Conservation (phyloP, 305 asterid species). For the Ilex paraguariensis region DNA sequence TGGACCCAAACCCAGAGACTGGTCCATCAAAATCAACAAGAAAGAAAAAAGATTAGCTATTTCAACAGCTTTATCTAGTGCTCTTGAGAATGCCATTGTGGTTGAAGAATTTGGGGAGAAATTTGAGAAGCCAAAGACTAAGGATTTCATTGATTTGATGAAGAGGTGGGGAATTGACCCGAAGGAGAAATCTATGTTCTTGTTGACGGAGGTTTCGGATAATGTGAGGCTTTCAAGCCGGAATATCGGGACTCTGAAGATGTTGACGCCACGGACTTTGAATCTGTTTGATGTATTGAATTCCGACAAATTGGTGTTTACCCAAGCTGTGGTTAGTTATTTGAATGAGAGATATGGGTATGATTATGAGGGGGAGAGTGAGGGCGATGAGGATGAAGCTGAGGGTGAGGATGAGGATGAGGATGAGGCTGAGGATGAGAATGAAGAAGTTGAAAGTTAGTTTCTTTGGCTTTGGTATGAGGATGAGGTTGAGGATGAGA, state of each 20-base stretch:
- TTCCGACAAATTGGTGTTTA: constrained; percentile 67
- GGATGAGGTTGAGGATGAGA: too few relatives aligned
- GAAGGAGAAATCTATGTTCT: constrained; percentile 66
- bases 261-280: constrained; percentile 89
- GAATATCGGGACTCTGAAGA: constrained; percentile 69
- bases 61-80: constrained; percentile 79
- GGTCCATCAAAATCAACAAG: constrained; percentile 82
- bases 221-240: constrained; percentile 68
- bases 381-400: constrained; percentile 37
- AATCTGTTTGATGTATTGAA: constrained; percentile 87
- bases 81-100: constrained; percentile 53
- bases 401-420: constrained; percentile 14
- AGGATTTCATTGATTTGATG: constrained; percentile 71
- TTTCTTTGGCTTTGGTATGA: background rate
- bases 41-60: constrained; percentile 86
- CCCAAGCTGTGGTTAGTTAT: constrained; percentile 67
- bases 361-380: constrained; percentile 33
- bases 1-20: constrained; percentile 94
- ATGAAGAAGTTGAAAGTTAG: constrained; percentile 42
- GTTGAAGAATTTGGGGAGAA: constrained; percentile 75
- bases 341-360: constrained; percentile 80
- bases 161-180: constrained; percentile 84
- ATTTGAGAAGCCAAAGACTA: constrained; percentile 85
- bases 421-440: constrained; percentile 21
- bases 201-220: constrained; percentile 71